Evolutionary conservation across 1,139 yeast genomes (phyloP), one percentile per base, ranked within the genome.

Genomic region (Taphrina deformans): DNA sequence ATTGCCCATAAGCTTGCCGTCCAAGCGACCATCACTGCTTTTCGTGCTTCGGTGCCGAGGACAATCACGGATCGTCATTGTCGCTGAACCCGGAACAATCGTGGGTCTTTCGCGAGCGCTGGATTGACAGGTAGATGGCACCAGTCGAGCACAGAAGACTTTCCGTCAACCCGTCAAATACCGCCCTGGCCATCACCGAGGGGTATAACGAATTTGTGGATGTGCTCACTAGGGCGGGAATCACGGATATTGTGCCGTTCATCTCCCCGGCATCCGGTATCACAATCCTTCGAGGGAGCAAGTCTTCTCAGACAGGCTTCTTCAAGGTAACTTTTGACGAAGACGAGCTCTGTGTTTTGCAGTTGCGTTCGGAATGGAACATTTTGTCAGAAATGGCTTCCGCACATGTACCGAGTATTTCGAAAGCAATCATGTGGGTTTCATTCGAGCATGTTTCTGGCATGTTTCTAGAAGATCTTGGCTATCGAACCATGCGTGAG

Each of bases 331-430:
- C 48, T 18, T 23, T 14, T 14, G 24, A 35, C 18, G 58, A 38
- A 3, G 33, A 53, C n/a, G 48, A 23, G 33, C 44, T 38, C 23
- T 23, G 26, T 23, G 35, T 53, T 10, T 24, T 53, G 12, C 58
- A 38, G 12, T 41, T 53, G 27, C 29, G 58, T 10, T 38, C 46
- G 3, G 58, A 53, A 53, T 53, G 58, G 58, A 24, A 53, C 21
- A 21, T 53, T 4, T 16, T 53, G 31, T 46, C 35, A 16, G 40
- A 23, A n/a, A 4, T 53, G 46, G 18, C n/a, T 7, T n/a, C 23
- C 2, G 18, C 31, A 14, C 3, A 35, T 23, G 46, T 53, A 2
- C 35, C 26, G 7, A 38, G 48, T 3, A 27, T 53, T 14, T 4
- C 58, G 31, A 23, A 24, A 14, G 35, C 48, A 14, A 9, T 35